A percentile compares a stretch with the other conserved stretches of the same genome.
These are phyloP conservation scores for Noccaea caerulescens DNA, from an alignment of 345 rosid genomes.

Conservation along the genomic window DNA sequence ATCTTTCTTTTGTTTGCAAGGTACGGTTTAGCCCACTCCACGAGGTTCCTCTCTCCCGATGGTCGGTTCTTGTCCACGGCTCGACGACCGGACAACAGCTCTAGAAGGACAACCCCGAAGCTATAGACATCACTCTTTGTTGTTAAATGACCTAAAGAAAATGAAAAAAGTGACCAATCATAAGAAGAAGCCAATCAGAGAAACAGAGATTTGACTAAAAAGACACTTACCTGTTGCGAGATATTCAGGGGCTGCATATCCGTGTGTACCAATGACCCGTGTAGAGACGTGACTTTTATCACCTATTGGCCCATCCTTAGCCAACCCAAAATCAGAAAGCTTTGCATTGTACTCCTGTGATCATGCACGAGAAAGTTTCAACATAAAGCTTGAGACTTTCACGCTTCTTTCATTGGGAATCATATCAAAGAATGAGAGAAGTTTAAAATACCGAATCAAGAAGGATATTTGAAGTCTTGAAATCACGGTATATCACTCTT, in stretches of 20 bases:
- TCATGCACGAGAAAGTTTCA: not conserved
- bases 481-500: slow-evolving; percentile 96
- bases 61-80: slow-evolving; percentile 98
- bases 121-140: slow-evolving; percentile 96
- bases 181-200: slow-evolving; percentile 66
- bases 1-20: slow-evolving; percentile 80
- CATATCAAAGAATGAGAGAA: slow-evolving; percentile 14
- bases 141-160: slow-evolving; percentile 76
- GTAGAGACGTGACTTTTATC: slow-evolving; percentile 93
- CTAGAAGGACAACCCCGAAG: slow-evolving; percentile 92
- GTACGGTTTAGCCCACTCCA: slow-evolving; percentile 89
- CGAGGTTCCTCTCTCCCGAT: slow-evolving; percentile 84
- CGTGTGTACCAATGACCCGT: slow-evolving; percentile 86
- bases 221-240: slow-evolving; percentile 70
- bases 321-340: slow-evolving; percentile 95
- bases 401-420: not conserved
- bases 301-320: slow-evolving; percentile 90
- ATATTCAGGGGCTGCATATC: slow-evolving; percentile 98
- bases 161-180: slow-evolving; percentile 6
- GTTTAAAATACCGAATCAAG: slow-evolving; percentile 76
- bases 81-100: slow-evolving; percentile 91
- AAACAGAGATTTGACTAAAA: slow-evolving; percentile 9
- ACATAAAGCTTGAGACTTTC: slow-evolving; percentile 3
- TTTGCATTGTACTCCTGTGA: slow-evolving; percentile 77
- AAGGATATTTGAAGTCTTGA: slow-evolving; percentile 93